These are phyloP conservation scores for Melampsora medusae DNA, from an alignment of 1,284 basidiomycete species.

Conservation along the genomic window DNA sequence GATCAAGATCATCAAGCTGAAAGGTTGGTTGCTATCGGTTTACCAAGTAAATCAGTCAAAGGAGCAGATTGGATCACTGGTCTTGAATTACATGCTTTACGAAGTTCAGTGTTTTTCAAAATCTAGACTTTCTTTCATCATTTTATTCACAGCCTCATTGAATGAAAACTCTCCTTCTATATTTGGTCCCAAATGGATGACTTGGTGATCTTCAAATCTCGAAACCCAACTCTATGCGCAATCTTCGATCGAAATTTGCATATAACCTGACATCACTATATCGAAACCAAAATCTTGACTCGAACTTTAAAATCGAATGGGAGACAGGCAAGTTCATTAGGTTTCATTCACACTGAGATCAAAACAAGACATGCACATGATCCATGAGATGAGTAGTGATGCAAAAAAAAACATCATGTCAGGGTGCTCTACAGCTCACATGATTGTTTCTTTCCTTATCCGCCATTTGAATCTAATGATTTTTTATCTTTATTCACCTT, in stretches of 20 bases:
- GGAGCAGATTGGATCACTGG: constrained; percentile 37
- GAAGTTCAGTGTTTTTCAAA: constrained; percentile 9
- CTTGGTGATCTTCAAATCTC: too few relatives aligned
- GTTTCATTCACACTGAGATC: constrained; percentile 4
- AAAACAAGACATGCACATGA: constrained; percentile 8
- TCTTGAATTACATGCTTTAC: constrained; percentile 27
- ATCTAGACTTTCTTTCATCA: too few relatives aligned
- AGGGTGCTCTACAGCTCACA: not conserved
- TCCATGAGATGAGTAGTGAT: constrained; percentile 5
- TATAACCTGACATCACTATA: too few relatives aligned
- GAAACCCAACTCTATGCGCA: too few relatives aligned
- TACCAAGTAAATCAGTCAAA: constrained; percentile 11
- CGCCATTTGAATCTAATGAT: not conserved
- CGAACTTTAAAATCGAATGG: not conserved
- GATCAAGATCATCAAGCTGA: not conserved
- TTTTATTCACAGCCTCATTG: too few relatives aligned
- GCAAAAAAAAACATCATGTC: not conserved
- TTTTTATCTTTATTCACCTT: not conserved
- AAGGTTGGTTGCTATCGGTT: constrained; percentile 11
- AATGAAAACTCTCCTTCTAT: too few relatives aligned
- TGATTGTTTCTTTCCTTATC: constrained; percentile 1
- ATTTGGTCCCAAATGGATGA: too few relatives aligned
- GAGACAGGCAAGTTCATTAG: not conserved
- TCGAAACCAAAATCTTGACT: too few relatives aligned
- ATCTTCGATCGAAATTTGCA: too few relatives aligned